phyloP scores from a whole-genome alignment of 495 filamentous ascomycete genomes.

The Penicillium steckii region DNA sequence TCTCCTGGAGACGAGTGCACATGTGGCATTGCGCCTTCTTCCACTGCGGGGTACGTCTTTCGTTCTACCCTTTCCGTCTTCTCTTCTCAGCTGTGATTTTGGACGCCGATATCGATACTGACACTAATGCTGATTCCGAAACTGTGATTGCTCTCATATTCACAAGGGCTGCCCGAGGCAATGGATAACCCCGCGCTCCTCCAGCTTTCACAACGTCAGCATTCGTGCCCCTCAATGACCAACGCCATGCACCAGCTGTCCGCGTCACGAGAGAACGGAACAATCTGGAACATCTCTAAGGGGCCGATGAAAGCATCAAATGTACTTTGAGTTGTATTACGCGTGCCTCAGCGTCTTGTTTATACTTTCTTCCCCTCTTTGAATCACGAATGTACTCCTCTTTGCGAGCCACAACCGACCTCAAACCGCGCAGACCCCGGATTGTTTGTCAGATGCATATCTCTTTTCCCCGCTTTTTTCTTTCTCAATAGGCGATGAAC shows the following conservation, averaged over 20 bases:
- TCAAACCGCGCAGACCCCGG: conserved; percentile 3
- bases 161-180: not conserved
- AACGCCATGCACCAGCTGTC: conserved; percentile 1
- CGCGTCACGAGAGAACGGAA: conserved; percentile 3
- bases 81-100: not conserved
- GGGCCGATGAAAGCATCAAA: not conserved
- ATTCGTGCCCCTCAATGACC: not conserved
- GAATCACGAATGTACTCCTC: not conserved
- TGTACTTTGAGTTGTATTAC: not conserved
- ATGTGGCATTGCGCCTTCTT: not conserved
- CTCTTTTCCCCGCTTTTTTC: not conserved
- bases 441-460: conserved; percentile 2
- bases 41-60: conserved; percentile 26
- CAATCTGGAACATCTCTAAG: conserved; percentile 5
- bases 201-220: conserved; percentile 4
- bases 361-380: not conserved
- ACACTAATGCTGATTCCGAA: not conserved
- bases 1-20: conserved; percentile 12
- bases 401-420: conserved; percentile 8
- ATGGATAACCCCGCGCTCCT: conserved; percentile 5
- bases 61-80: conserved; percentile 15
- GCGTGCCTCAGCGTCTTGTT: not conserved
- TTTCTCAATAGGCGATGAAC: not conserved
- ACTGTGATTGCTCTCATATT: not conserved
- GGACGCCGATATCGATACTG: too few species aligned